Conservation (phyloP, 2,329 filamentous ascomycete genomes). For the Sarocladiaceae sp. region DNA sequence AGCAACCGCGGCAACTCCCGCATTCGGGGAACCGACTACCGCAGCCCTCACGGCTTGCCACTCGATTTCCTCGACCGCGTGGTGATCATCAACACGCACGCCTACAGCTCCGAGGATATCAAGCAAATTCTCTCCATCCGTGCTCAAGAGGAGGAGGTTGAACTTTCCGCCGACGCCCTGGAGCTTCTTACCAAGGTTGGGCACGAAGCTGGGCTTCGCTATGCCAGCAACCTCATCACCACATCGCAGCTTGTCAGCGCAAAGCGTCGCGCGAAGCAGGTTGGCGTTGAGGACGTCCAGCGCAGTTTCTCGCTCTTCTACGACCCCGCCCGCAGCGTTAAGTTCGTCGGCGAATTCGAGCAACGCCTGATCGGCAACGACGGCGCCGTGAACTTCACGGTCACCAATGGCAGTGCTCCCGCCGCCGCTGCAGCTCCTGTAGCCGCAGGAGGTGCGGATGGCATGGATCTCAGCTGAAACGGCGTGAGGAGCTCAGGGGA, state of each 20-base stretch:
- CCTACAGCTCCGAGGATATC: conserved; percentile 80
- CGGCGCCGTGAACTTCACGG: conserved; percentile 70
- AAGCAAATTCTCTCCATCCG: conserved; percentile 89
- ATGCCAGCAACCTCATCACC: conserved; percentile 97
- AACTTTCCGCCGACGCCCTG: conserved; percentile 83
- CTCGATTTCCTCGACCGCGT: conserved; percentile 95
- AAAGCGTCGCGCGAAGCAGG: conserved; percentile 81
- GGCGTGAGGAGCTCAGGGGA: not conserved
- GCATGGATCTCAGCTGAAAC: conserved; percentile 42
- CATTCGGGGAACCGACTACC: conserved; percentile 91
- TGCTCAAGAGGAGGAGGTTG: conserved; percentile 93
- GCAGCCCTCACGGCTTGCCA: conserved; percentile 87
- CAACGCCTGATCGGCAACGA: conserved; percentile 88
- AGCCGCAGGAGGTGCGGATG: conserved; percentile 33
- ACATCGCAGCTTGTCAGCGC: conserved; percentile 83
- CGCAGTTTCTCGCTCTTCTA: conserved; percentile 93
- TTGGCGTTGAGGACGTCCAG: conserved; percentile 84
- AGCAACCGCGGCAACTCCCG: conserved; percentile 90
- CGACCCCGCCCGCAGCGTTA: conserved; percentile 80
- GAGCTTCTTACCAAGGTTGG: conserved; percentile 95
- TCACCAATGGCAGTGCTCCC: conserved; percentile 40
- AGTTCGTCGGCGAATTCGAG: conserved; percentile 87
- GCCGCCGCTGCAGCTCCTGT: not conserved
- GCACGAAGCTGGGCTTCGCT: conserved; percentile 84
- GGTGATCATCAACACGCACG: conserved; percentile 90